Conservation (phyloP, 1,284 basidiomycete genomes). For the Cutaneotrichosporon sp. region DNA sequence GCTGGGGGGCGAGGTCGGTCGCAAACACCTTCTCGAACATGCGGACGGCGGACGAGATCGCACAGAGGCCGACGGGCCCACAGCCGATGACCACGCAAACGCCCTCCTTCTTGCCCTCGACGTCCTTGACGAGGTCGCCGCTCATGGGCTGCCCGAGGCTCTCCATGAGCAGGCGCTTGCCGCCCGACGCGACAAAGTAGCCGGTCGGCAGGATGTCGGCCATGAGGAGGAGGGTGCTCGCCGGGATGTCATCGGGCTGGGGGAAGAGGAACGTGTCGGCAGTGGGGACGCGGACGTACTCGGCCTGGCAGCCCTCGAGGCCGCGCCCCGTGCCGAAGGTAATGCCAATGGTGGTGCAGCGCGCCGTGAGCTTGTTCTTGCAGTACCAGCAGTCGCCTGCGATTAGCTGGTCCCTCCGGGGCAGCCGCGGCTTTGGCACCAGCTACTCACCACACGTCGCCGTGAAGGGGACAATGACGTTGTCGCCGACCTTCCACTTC, state of each 20-base stretch:
- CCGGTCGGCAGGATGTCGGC: slow-evolving; percentile 56
- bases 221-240: slow-evolving; percentile 53
- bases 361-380: slow-evolving; percentile 69
- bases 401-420: not conserved
- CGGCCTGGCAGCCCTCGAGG: slow-evolving; percentile 80
- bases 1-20: slow-evolving; percentile 36
- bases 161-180: slow-evolving; percentile 32
- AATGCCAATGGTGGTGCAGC: slow-evolving; percentile 60
- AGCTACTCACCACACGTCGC: slow-evolving; percentile 71
- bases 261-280: slow-evolving; percentile 53
- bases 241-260: slow-evolving; percentile 45
- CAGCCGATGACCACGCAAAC: slow-evolving; percentile 54
- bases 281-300: slow-evolving; percentile 74
- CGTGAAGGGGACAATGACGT: slow-evolving; percentile 82
- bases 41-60: slow-evolving; percentile 51
- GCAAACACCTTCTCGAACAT: slow-evolving; percentile 50
- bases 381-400: slow-evolving; percentile 60
- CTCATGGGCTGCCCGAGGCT: slow-evolving; percentile 2
- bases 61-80: slow-evolving; percentile 55
- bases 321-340: slow-evolving; percentile 55
- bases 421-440: not conserved
- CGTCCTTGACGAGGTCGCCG: slow-evolving; percentile 13
- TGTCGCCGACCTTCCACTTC: slow-evolving; percentile 72
- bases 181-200: slow-evolving; percentile 54
- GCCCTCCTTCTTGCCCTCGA: slow-evolving; percentile 32